Conservation (phyloP, 768 basidiomycete species). For the Lentinula raphanica region DNA sequence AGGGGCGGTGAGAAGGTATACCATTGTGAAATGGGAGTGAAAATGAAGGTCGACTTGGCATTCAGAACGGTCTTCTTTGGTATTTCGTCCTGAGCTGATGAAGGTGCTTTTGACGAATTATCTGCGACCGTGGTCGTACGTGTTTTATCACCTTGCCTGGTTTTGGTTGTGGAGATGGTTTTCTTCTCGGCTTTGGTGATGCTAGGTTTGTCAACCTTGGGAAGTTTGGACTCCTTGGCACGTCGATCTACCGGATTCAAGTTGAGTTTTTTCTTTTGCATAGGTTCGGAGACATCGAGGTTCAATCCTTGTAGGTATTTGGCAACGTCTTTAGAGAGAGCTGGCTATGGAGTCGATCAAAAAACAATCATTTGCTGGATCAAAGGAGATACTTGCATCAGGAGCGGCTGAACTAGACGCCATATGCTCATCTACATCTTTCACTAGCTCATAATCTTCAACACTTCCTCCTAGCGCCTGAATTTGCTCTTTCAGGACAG, state of each 20-base stretch:
- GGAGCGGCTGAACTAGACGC: slow-evolving; percentile 22
- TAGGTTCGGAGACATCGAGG: slow-evolving; percentile 15
- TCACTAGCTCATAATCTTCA: slow-evolving; percentile 41
- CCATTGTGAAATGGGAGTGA: slow-evolving; percentile 48
- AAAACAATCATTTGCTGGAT: not conserved
- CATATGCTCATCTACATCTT: slow-evolving; percentile 29
- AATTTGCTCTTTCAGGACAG: slow-evolving; percentile 27
- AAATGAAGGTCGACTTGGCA: slow-evolving; percentile 33
- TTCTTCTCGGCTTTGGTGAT: not conserved
- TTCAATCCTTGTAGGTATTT: slow-evolving; percentile 41
- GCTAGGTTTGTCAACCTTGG: slow-evolving; percentile 1
- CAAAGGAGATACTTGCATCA: slow-evolving; percentile 22
- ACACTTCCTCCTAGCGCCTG: slow-evolving; percentile 42
- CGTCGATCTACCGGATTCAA: slow-evolving; percentile 5
- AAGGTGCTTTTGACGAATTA: not conserved
- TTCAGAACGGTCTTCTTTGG: slow-evolving; percentile 31
- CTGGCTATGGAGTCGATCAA: slow-evolving; percentile 23
- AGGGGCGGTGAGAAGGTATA: slow-evolving; percentile 44
- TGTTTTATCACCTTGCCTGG: not conserved
- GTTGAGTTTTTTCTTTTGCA: not conserved
- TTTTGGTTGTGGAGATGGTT: not conserved
- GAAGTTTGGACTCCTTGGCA: slow-evolving; percentile 12
- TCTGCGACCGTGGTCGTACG: not conserved
- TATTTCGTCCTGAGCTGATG: slow-evolving; percentile 14
- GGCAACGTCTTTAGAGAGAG: slow-evolving; percentile 39